Conservation (phyloP, 352 stramenopile genomes). For the Globisporangium perplexum region DNA sequence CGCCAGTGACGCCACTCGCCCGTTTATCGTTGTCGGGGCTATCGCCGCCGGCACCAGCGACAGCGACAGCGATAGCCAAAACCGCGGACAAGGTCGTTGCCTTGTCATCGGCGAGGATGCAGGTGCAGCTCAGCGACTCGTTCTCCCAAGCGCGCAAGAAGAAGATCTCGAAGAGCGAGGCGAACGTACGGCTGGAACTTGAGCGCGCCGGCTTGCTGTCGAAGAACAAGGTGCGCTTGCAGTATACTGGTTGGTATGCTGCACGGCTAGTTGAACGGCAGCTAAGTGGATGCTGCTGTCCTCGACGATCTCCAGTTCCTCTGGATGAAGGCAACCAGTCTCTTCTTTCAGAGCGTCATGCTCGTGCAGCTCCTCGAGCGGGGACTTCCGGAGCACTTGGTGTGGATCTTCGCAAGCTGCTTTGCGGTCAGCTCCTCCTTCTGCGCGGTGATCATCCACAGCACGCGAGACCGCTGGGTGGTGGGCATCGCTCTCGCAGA, state of each 20-base stretch:
- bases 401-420: constrained; percentile 6
- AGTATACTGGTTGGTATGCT: neutral
- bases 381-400: constrained; percentile 6
- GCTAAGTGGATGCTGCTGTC: neutral
- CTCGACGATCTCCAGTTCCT: constrained; percentile 1
- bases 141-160: constrained; percentile 6
- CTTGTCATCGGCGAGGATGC: neutral
- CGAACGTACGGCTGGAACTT: constrained; percentile 6
- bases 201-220: constrained; percentile 4
- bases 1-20: neutral
- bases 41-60: neutral
- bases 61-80: neutral
- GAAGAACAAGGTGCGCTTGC: constrained; percentile 5
- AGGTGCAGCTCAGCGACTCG: constrained; percentile 3
- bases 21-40: neutral
- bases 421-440: neutral
- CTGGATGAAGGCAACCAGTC: constrained; percentile 11
- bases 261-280: neutral
- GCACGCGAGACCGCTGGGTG: constrained; percentile 7
- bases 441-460: constrained; percentile 6
- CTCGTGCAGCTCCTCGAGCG: constrained; percentile 13
- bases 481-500: constrained; percentile 14
- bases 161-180: constrained; percentile 3
- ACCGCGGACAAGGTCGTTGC: neutral
- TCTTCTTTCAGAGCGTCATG: constrained; percentile 7